phyloP scores from a whole-genome alignment of 1,284 basidiomycete species.

The Cutaneotrichosporon sp. region DNA sequence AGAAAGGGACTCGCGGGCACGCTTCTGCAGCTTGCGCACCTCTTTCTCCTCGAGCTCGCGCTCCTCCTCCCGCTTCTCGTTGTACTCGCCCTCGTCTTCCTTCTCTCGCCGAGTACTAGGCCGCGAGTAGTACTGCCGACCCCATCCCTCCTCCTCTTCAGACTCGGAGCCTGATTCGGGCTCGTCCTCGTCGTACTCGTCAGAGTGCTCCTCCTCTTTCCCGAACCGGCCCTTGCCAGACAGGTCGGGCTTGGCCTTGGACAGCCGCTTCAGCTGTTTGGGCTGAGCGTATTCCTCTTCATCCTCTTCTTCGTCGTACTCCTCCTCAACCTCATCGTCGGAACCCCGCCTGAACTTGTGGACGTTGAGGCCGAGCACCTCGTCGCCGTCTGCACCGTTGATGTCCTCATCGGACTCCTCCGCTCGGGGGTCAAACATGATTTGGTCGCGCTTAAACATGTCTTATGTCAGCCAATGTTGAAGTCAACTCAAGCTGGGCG shows the following conservation, averaged over 20 bases:
- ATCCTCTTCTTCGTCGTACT: conserved; percentile 48
- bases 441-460: conserved; percentile 61
- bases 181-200: conserved; percentile 53
- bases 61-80: conserved; percentile 52
- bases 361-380: conserved; percentile 59
- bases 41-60: conserved; percentile 22
- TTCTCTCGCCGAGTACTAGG: conserved; percentile 38
- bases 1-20: conserved; percentile 64
- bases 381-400: conserved; percentile 52
- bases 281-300: conserved; percentile 39
- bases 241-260: conserved; percentile 43
- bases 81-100: conserved; percentile 18
- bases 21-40: conserved; percentile 67
- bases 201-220: conserved; percentile 50
- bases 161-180: conserved; percentile 38
- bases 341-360: conserved; percentile 39
- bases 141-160: conserved; percentile 66
- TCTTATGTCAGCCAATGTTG: conserved; percentile 25
- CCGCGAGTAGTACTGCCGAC: conserved; percentile 71
- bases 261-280: conserved; percentile 37
- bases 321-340: conserved; percentile 46
- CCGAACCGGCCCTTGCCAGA: conserved; percentile 45
- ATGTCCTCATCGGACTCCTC: conserved; percentile 51
- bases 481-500: background rate
- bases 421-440: conserved; percentile 63